Base-by-base conservation (phyloP, 768 basidiomycete genomes). In the Boletus subparvulus region DNA sequence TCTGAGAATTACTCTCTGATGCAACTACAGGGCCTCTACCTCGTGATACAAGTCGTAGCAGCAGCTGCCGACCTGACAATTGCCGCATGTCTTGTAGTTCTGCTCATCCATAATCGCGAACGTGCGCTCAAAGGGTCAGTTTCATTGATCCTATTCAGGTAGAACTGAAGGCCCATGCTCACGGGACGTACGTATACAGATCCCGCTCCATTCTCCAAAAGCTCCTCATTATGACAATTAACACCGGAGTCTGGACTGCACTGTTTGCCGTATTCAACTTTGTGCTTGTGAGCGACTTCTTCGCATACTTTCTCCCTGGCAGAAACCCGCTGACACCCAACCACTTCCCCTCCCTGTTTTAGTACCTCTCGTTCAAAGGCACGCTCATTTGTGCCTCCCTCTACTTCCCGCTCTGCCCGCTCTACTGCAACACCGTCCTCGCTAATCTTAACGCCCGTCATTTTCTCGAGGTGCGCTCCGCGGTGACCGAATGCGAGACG, bases 241-340 rank as follows among this genome's bases (percentile, higher is more conserved):
- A 58, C 33, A 62, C 53, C 32, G 56, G 54, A 6, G 35, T 52
- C 17, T 62, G 62, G 60, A 63, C 57, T n/a, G 50, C 56, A 17
- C 8, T 62, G 19, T 59, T 54, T 33, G 50, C 49, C 12, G 24
- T 54, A 2, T 14, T 47, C 9, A 47, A 41, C 24, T 43, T 62
- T 6, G 41, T 59, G 12, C 0, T 42, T 2, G 57, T 56, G 24
- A 55, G 51, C 14, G 11, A 13, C 11, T 32, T 19, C 12, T 40
- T 19, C 28, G 16, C 21, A 21, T 39, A 9, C 16, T 14, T 13
- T 41, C 6, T 21, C 7, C 24, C 33, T 32, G 33, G 9, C 19
- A 21, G 13, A 6, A 36, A 26, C 35, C 16, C 16, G 9, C n/a
- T 46, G 28, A 46, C 2, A 16, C 17, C 17, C 16, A 19, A 14